Evolutionary conservation across 148 eudicot species (phyloP), one percentile per base, ranked within the genome.

Genomic region (Rhododendron griersonianum): DNA sequence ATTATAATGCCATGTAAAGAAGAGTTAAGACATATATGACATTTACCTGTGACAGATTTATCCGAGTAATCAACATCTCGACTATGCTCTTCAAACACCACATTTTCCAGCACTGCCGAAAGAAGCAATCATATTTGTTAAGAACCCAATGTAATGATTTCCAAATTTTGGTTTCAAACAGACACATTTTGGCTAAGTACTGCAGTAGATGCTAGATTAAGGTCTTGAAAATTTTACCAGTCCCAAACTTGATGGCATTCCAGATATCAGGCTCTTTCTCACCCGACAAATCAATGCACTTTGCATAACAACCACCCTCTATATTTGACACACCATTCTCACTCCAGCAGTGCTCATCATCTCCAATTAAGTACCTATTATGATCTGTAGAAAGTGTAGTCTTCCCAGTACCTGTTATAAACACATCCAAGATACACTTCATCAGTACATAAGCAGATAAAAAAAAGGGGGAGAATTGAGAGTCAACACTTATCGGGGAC

Each of bases 231-330:
- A 86, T 21, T 7, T 65, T 86, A 90, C 90, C 90, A 7, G 91
- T 88, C 67, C 91, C 91, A 39, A 95, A 95, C 88, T 95, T 95
- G 88, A 95, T 95, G 44, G 98, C 95, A 83, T 95, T 93, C 92
- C 92, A 95, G 23, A 95, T 95, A 90, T 95, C 96, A 84, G 98
- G 98, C 87, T 95, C 98, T 59, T 95, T 95, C 78, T 91, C 98
- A 80, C 88, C 55, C 1, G 95, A 91, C 30, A 95, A 93, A 91
- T 93, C 98, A 25, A 95, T 91, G 83, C 95, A 93, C 93, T 95
- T 95, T 67, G 98, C 98, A 89, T 95, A 95, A 86, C 98, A 95
- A 85, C 98, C 98, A 23, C 98, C 98, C 88, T 95, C 98, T 4
- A 95, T 95, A 30, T 95, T 95, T 0, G 98, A 93, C 37, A 95